A percentile compares a stretch with the other conserved stretches of the same genome.
Conservation (phyloP, 441 rosid species). For the Hura crepitans region DNA sequence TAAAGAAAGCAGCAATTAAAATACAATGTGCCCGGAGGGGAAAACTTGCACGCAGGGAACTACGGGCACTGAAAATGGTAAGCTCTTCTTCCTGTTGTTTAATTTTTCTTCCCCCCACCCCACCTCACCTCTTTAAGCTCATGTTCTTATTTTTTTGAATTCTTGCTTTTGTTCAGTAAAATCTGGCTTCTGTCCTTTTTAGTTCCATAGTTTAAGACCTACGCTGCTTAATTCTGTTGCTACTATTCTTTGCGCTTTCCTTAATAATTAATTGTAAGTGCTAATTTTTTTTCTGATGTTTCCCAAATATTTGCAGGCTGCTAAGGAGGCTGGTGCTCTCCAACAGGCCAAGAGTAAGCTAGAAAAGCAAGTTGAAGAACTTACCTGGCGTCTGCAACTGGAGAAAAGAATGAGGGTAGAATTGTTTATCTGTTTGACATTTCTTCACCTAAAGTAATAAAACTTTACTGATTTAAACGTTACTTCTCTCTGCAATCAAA, state of each 20-base stretch:
- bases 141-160: not conserved
- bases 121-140: constrained; percentile 18
- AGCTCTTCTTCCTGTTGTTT: constrained; percentile 16
- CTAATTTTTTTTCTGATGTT: constrained; percentile 15
- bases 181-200: not conserved
- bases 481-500: not conserved
- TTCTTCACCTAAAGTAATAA: constrained; percentile 8
- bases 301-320: constrained; percentile 51
- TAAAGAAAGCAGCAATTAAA: constrained; percentile 59
- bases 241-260: constrained; percentile 6
- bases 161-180: not conserved
- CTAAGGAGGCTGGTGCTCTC: constrained; percentile 91
- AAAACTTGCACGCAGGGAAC: constrained; percentile 64
- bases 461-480: constrained; percentile 5
- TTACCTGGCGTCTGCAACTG: constrained; percentile 60
- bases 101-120: not conserved
- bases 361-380: constrained; percentile 90
- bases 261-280: not conserved
- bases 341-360: constrained; percentile 85
- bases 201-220: not conserved
- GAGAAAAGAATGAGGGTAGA: constrained; percentile 81
- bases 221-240: not conserved
- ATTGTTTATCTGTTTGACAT: constrained; percentile 12
- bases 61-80: constrained; percentile 74
- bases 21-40: constrained; percentile 81